Conservation (phyloP, 73 alveolate species). For the Stentor coeruleus region DNA sequence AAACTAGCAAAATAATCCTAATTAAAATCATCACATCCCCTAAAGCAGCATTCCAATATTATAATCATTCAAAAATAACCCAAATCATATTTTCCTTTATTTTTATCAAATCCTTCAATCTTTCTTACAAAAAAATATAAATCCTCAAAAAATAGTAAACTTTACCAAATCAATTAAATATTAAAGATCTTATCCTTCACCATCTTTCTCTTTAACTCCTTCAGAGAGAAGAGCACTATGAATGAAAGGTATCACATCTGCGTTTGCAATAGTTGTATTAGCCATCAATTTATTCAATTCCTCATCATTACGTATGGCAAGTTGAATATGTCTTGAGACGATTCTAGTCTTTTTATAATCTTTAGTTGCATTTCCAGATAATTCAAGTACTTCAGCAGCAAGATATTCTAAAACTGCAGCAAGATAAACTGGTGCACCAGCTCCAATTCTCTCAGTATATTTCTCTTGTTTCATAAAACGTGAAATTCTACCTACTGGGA, state of each 20-base stretch:
- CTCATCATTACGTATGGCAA: slow-evolving; percentile 61
- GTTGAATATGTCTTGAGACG: slow-evolving; percentile 62
- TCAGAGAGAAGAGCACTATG: slow-evolving; percentile 48
- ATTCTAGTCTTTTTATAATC: slow-evolving; percentile 67
- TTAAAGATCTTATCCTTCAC: too few relatives aligned
- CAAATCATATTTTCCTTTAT: too few relatives aligned
- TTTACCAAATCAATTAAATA: too few relatives aligned
- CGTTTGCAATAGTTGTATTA: slow-evolving; percentile 50
- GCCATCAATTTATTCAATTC: slow-evolving; percentile 52
- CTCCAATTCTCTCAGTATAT: slow-evolving; percentile 80
- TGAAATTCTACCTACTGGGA: slow-evolving; percentile 87
- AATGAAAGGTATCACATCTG: slow-evolving; percentile 59
- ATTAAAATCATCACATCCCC: too few relatives aligned
- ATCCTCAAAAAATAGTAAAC: too few relatives aligned
- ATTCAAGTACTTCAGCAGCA: slow-evolving; percentile 61
- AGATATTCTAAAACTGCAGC: slow-evolving; percentile 62
- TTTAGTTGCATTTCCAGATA: slow-evolving; percentile 62
- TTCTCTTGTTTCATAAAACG: slow-evolving; percentile 61
- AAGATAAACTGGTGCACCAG: slow-evolving; percentile 83
- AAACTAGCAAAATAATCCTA: too few relatives aligned
- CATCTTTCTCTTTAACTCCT: slow-evolving; percentile 43
- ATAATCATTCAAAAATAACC: too few relatives aligned
- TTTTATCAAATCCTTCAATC: too few relatives aligned
- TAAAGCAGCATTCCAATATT: too few relatives aligned
- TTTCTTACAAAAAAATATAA: too few relatives aligned